Base-by-base conservation (phyloP, 805 yeast genomes). In the Saturnispora mendoncae region DNA sequence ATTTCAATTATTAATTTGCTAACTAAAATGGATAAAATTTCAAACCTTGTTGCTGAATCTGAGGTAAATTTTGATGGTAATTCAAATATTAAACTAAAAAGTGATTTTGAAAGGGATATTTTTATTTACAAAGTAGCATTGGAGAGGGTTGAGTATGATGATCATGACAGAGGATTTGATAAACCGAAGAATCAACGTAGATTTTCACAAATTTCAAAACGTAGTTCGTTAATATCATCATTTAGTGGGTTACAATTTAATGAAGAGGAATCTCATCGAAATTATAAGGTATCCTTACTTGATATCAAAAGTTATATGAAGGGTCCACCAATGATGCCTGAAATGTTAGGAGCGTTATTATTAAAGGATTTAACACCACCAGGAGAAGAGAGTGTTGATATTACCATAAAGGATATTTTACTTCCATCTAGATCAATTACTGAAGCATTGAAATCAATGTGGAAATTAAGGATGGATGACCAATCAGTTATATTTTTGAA, bases 401-500 rank as follows among this genome's bases (percentile, higher is more conserved):
- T 78, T 51, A 66, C 84, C 47, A 76, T 87, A 7, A 74, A 84
- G 57, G 97, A 92, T 57, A 90, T 90, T 4, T 69, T 92, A 41
- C 90, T 85, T 77, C 97, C 97, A 17, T 90, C 97, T 1, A 78
- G 96, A 68, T 84, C 90, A 48, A 77, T 90, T 53, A 87, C 88
- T 54, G 80, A 88, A 49, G 78, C 90, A 24, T 68, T 90, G 47
- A 80, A 90, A 53, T 97, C 90, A 57, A 85, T 92, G 96, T 92
- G 98, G 98, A 74, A 96, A 62, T 69, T 86, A 34, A 97, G 97
- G 1, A 71, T 86, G 54, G 84, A 95, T 14, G 78, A 81, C 51
- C 96, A 90, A 62, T 80, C 92, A 54, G 97, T 88, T 65, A 78
- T 77, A 42, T 84, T 92, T 58, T 65, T 92, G 45, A 95, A 95